These are phyloP conservation scores for Penicillium sp. DNA, from an alignment of 2,329 filamentous ascomycete species.

Conservation along the genomic window DNA sequence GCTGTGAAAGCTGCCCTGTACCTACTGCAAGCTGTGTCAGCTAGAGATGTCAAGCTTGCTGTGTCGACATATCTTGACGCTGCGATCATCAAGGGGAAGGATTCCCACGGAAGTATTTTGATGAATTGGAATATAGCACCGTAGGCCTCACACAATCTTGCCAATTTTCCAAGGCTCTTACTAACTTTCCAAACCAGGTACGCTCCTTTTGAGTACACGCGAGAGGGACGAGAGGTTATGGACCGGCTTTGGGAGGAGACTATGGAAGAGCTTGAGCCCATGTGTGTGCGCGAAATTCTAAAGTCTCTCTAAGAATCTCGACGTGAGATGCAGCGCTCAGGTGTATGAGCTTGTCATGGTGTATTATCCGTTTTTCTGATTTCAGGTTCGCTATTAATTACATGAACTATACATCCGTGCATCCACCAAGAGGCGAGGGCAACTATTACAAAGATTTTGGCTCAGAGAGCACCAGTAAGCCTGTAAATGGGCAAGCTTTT, in stretches of 20 bases:
- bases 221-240: not conserved
- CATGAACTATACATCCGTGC: not conserved
- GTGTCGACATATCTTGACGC: constrained; percentile 55
- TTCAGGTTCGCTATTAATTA: too few species aligned
- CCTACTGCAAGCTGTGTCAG: constrained; percentile 9
- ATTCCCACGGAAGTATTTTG: constrained; percentile 56
- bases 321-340: not conserved
- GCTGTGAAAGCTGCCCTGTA: constrained; percentile 9
- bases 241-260: not conserved
- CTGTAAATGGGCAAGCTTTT: not conserved
- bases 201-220: not conserved
- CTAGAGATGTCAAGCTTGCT: constrained; percentile 36
- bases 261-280: not conserved
- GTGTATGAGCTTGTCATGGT: too few species aligned
- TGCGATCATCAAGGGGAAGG: constrained; percentile 47
- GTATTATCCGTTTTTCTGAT: too few species aligned
- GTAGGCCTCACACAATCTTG: constrained; percentile 1
- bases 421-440: not conserved
- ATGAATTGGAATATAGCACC: constrained; percentile 51
- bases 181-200: not conserved
- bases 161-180: not conserved
- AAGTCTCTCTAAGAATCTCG: not conserved
- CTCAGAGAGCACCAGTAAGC: not conserved
- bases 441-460: not conserved
- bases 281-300: not conserved